phyloP scores from a whole-genome alignment of 2,329 filamentous ascomycete species.

The Monosporascus ibericus region DNA sequence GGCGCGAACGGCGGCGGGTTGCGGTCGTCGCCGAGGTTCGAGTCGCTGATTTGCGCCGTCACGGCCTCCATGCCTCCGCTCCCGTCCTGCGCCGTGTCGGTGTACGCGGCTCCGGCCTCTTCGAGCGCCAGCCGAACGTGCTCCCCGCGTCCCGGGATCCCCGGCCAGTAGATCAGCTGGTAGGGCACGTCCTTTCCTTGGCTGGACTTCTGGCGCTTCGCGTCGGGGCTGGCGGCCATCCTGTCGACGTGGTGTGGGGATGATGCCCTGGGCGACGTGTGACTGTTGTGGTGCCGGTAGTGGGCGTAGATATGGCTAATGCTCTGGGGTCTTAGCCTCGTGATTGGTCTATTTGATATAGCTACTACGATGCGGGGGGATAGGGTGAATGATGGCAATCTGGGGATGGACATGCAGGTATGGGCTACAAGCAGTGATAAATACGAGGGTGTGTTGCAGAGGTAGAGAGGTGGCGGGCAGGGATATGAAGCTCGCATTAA shows the following conservation, averaged over 20 bases:
- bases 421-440: no score
- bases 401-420: background rate
- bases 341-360: background rate
- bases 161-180: slow-evolving; percentile 66
- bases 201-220: slow-evolving; percentile 33
- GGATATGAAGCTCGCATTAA: no score
- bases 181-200: slow-evolving; percentile 42
- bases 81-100: slow-evolving; percentile 45
- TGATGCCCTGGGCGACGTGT: background rate
- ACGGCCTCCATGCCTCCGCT: slow-evolving; percentile 46
- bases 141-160: slow-evolving; percentile 68
- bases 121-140: slow-evolving; percentile 68
- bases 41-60: slow-evolving; percentile 36
- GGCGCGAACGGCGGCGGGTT: slow-evolving; percentile 64
- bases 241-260: background rate
- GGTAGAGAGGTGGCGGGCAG: no score
- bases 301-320: background rate
- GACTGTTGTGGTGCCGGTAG: background rate
- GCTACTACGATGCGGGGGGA: background rate
- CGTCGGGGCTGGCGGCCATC: slow-evolving; percentile 14
- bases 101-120: slow-evolving; percentile 59
- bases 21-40: slow-evolving; percentile 40
- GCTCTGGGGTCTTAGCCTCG: background rate
- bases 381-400: background rate
- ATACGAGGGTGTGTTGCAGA: no score